Percentiles rank a stretch among this genome's conserved stretches.
These are phyloP conservation scores for Xylariales sp. DNA, from an alignment of 2,329 filamentous ascomycete species.

Conservation along the genomic window DNA sequence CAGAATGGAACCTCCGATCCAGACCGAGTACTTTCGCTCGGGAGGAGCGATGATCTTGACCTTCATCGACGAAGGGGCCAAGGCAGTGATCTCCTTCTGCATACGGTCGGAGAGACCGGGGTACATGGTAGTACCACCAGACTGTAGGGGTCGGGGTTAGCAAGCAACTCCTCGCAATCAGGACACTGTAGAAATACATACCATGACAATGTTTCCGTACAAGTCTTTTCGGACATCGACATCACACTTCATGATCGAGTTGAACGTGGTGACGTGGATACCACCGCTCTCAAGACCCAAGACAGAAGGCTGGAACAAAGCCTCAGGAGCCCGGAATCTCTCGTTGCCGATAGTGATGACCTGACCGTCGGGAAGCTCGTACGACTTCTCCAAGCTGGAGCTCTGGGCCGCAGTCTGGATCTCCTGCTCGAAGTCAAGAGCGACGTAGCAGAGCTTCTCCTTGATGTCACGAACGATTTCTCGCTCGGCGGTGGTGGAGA, in stretches of 20 bases:
- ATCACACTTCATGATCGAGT: conserved; percentile 99
- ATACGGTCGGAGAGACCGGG: conserved; percentile 99
- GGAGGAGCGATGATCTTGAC: conserved; percentile 99
- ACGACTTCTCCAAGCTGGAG: conserved; percentile 99
- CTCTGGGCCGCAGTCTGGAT: conserved; percentile 99
- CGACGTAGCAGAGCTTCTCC: conserved; percentile 99
- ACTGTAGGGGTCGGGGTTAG: conserved; percentile 52
- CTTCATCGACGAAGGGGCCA: conserved; percentile 99
- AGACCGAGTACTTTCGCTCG: conserved; percentile 99
- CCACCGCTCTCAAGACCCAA: conserved; percentile 97
- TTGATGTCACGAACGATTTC: conserved; percentile 99
- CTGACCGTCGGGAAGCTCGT: conserved; percentile 98
- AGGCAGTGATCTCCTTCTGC: conserved; percentile 99
- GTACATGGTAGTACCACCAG: conserved; percentile 99
- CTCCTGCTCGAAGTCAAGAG: conserved; percentile 99
- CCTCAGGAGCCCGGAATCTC: conserved; percentile 99
- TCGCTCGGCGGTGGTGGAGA: conserved; percentile 99
- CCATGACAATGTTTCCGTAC: conserved; percentile 99
- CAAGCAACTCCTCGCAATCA: background rate
- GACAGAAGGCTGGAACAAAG: conserved; percentile 98
- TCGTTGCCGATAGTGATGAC: conserved; percentile 99
- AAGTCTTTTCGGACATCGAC: conserved; percentile 99
- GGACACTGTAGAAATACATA: conserved; percentile 46
- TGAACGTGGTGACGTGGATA: conserved; percentile 99
- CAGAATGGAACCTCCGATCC: conserved; percentile 99